Base-by-base conservation (phyloP, 352 stramenopile species). In the Phytophthora sojae region DNA sequence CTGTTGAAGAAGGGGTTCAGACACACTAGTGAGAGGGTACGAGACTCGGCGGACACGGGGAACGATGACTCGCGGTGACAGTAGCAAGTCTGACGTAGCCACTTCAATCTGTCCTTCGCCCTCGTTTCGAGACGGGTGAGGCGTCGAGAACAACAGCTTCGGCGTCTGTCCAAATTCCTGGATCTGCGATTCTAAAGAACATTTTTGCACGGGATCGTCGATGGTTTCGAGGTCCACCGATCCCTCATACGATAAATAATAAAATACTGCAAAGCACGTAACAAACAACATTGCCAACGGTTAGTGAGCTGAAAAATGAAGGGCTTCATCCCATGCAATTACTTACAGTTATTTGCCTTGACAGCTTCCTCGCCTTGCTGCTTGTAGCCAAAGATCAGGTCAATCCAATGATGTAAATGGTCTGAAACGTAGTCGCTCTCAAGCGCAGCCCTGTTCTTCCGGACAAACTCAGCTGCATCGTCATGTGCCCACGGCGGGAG, bases 311-410 rank as follows among this genome's bases (percentile, higher is more conserved):
- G 21, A 21, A 21, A 21, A 21, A 21, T 21, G 21, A 21, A 21
- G 21, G 21, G 21, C 21, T 21, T 21, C 21, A 21, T 21, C 21
- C 21, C 21, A 21, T 32, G 8, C 30, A 67, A 49, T 2, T 23
- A 72, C 71, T 53, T 54, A 96, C 89, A 80, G 64, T 97, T 97
- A 79, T 96, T 75, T 17, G 89, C 87, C 2, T 89, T 76, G 23
- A 93, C 54, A n/a, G 96, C 97, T 61, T 97, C 87, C 5, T 91
- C 81, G 11, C 98, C 98, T 80, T 98, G 94, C 76, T 99, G 97
- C 69, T 98, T 99, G 77, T 86, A 97, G 30, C 98, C 98, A 72
- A 99, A 99, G 37, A 99, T 99, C 25, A 99, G 85, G 76, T 99
- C 97, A 68, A 99, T 99, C 98, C 98, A 99, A 62, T 98, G 85